Base-by-base conservation (phyloP, 805 yeast species). In the Yamadazyma scolyti region DNA sequence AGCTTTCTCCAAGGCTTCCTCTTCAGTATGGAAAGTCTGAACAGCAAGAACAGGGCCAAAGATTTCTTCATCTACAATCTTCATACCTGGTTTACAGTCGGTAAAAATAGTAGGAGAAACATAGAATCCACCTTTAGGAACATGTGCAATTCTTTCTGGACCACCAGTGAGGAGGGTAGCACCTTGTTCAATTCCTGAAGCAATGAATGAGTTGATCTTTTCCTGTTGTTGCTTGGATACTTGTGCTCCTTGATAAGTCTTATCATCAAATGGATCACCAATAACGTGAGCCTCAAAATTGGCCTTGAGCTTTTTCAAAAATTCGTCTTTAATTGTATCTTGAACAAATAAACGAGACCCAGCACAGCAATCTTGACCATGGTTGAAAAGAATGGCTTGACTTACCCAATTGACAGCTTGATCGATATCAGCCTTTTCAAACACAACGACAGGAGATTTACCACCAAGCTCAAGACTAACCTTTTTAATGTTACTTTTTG, bases 381-480 rank as follows among this genome's bases (percentile, higher is more conserved):
- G 63, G 52, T 67, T 68, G 54, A 59, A 63, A 51, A 62, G 63
- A 28, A 68, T 67, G 33, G 72, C 73, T 27, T 44, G 43, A 28
- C 66, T 71, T 4, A 71, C 71, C 73, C 77, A 73, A 42, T 71
- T 66, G 19, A 65, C 61, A 23, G 75, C 73, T 37, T 58, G 59
- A 2, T 66, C 71, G 15, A 71, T 39, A 43, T 69, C 64, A 11
- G 73, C 71, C 41, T 71, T 75, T 18, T 61, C 65, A 46, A 71
- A 70, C 3, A 71, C 58, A 17, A 71, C 48, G 38, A 65, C 54
- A 4, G 76, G 73, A 9, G 75, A 64, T 50, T 71, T 71, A 33
- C 77, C 77, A 41, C 77, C 77, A 53, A 73, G 65, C 46, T 71
- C 77, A 40, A 71, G 50, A 4, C 74, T 66, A 11, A 71, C 54